Evolutionary conservation across 352 stramenopile species (phyloP).

Genomic region (Globisporangium canariense): DNA sequence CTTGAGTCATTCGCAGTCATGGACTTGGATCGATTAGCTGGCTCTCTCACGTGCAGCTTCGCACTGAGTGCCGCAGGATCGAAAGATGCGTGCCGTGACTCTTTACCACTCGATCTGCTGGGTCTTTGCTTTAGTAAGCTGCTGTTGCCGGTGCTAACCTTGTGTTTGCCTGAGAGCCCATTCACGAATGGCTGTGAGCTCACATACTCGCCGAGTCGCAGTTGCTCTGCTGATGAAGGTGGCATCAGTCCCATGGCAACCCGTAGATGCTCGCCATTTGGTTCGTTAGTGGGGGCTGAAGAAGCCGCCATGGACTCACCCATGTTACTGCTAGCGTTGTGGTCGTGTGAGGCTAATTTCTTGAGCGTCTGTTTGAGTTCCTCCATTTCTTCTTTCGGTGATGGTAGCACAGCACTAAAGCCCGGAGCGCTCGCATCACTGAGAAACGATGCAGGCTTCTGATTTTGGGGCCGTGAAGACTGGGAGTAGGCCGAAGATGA

Average conservation of each 20-base stretch:
- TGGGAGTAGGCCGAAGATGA: not conserved
- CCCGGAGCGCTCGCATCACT: conserved; percentile 2
- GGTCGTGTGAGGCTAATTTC: conserved; percentile 45
- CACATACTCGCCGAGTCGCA: conserved; percentile 23
- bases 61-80: conserved; percentile 16
- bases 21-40: conserved; percentile 18
- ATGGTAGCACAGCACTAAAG: conserved; percentile 26
- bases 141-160: conserved; percentile 10
- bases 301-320: not conserved
- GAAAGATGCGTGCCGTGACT: conserved; percentile 21
- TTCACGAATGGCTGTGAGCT: conserved; percentile 11
- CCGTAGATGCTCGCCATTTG: conserved; percentile 25
- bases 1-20: conserved; percentile 7
- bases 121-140: not conserved
- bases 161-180: not conserved
- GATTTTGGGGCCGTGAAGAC: not conserved
- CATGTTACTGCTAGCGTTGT: conserved; percentile 7
- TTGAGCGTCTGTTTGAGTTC: conserved; percentile 70
- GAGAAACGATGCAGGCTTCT: conserved; percentile 11
- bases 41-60: conserved; percentile 12
- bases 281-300: not conserved
- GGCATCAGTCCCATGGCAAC: conserved; percentile 19
- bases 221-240: conserved; percentile 19
- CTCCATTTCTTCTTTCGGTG: conserved; percentile 55
- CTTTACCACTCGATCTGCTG: not conserved